Conservation (phyloP, 352 stramenopile genomes). For the Thraustotheca clavata region DNA sequence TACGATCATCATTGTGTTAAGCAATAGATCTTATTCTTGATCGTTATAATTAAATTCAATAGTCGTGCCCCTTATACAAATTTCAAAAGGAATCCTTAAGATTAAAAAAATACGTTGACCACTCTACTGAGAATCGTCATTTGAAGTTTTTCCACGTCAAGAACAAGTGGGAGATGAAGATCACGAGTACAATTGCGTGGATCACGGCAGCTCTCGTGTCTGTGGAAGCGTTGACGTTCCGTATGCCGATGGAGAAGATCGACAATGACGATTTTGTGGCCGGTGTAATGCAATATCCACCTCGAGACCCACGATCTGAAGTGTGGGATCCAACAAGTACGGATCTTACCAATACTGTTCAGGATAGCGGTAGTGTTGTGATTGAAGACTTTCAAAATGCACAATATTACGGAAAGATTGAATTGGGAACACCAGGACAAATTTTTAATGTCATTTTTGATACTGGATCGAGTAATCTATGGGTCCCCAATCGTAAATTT, state of each 20-base stretch:
- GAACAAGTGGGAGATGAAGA: too few relatives aligned
- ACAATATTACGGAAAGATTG: slow-evolving; percentile 91
- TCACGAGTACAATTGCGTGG: too few relatives aligned
- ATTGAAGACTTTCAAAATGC: slow-evolving; percentile 90
- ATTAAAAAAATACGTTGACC: too few relatives aligned
- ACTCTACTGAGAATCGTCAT: too few relatives aligned
- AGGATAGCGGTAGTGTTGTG: slow-evolving; percentile 38
- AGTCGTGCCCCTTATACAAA: too few relatives aligned
- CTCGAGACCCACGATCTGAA: slow-evolving; percentile 28
- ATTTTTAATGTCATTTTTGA: slow-evolving; percentile 95
- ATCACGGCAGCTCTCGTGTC: not conserved
- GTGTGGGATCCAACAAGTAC: slow-evolving; percentile 42
- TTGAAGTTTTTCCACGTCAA: too few relatives aligned
- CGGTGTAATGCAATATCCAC: slow-evolving; percentile 43
- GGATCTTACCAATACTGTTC: slow-evolving; percentile 5
- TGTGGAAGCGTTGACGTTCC: slow-evolving; percentile 23
- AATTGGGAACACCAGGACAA: slow-evolving; percentile 87
- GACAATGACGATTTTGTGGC: slow-evolving; percentile 51
- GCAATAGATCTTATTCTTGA: too few relatives aligned
- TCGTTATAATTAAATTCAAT: too few relatives aligned
- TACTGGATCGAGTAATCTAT: slow-evolving; percentile 95
- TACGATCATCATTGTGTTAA: too few relatives aligned
- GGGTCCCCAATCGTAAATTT: slow-evolving; percentile 86
- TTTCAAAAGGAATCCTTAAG: too few relatives aligned
- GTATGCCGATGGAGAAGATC: slow-evolving; percentile 64